phyloP scores from a whole-genome alignment of 23 red algal genomes.

The Cyanidium caldarium region DNA sequence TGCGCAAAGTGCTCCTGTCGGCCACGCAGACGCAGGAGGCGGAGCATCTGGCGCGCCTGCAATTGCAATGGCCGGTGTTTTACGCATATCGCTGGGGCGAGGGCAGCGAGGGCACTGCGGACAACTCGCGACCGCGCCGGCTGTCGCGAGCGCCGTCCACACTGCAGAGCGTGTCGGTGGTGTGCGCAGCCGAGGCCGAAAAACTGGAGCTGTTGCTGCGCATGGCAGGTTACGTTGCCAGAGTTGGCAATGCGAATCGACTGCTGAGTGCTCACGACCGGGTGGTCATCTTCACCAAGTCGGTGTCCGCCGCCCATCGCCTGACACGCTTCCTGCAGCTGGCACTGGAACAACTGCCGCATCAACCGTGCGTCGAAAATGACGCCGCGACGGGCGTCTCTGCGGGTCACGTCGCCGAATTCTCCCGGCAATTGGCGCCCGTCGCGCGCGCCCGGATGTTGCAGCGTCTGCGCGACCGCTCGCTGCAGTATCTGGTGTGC shows the following conservation, averaged over 20 bases:
- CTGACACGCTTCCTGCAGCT: slow-evolving; percentile 46
- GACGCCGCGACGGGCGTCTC: neutral
- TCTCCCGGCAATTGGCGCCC: neutral
- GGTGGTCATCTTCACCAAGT: slow-evolving; percentile 16
- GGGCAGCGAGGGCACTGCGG: too few species aligned
- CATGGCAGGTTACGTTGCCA: neutral
- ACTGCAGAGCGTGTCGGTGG: neutral
- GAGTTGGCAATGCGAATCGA: too few species aligned
- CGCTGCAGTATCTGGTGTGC: slow-evolving; percentile 20
- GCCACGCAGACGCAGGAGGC: slow-evolving; percentile 68
- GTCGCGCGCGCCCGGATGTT: neutral
- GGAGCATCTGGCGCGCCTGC: slow-evolving; percentile 23
- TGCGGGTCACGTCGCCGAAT: neutral
- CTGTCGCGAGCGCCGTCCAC: neutral
- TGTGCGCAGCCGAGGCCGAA: neutral
- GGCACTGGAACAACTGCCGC: neutral
- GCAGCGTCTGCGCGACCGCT: neutral
- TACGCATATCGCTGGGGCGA: neutral
- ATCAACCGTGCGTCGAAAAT: neutral
- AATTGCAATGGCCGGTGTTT: slow-evolving; percentile 13
- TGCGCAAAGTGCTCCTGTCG: slow-evolving; percentile 55
- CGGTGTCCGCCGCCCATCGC: slow-evolving; percentile 46
- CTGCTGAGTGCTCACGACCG: too few species aligned
- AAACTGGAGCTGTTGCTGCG: neutral
- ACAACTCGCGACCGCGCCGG: neutral